These are phyloP conservation scores for Pseudogymnoascus sp. DNA, from an alignment of 2,329 filamentous ascomycete genomes.

Conservation along the genomic window DNA sequence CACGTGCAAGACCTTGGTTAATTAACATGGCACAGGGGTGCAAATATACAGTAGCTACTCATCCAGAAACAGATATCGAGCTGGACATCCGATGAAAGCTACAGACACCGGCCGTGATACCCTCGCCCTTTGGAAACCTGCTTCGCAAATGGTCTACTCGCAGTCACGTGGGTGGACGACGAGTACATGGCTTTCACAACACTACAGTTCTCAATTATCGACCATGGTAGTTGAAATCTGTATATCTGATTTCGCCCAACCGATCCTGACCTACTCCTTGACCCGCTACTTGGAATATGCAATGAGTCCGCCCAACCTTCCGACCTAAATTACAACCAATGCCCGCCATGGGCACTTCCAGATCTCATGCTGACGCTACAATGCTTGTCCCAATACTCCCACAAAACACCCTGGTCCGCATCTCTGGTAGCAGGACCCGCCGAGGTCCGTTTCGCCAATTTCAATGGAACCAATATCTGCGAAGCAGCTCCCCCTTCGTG, in stretches of 20 bases:
- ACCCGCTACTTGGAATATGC: neutral
- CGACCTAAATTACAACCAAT: constrained; percentile 4
- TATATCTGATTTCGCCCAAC: neutral
- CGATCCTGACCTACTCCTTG: neutral
- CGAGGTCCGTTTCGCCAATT: neutral
- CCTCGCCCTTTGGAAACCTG: neutral
- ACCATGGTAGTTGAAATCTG: neutral
- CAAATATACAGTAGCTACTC: neutral
- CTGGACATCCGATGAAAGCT: neutral
- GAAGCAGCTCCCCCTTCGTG: neutral
- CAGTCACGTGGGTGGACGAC: neutral
- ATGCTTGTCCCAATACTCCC: constrained; percentile 3
- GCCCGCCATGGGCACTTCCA: neutral
- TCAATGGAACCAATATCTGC: neutral
- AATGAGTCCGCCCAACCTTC: constrained; percentile 2
- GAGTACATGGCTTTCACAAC: neutral
- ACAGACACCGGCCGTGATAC: neutral
- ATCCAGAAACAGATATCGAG: neutral
- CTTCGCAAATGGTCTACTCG: neutral
- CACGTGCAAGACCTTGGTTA: neutral
- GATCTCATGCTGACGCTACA: neutral
- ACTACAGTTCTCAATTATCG: neutral
- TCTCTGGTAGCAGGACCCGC: neutral
- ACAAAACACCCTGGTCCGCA: neutral
- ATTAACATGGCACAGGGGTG: neutral